phyloP scores from a whole-genome alignment of 2,329 filamentous ascomycete genomes.

The Calonectria fujianensis region DNA sequence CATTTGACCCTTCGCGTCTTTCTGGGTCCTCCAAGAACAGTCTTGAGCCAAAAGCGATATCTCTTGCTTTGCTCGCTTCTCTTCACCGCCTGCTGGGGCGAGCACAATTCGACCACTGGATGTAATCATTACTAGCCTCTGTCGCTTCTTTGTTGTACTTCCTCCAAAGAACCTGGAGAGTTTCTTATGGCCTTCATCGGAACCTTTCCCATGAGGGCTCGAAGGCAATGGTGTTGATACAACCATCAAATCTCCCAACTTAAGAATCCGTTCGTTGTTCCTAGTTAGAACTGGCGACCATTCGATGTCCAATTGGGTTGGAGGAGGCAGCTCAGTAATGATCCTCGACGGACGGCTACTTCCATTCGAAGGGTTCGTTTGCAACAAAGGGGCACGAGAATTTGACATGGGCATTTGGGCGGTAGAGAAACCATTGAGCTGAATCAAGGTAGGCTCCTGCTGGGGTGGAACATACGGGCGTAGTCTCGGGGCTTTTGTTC shows the following conservation, averaged over 20 bases:
- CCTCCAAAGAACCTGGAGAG: conserved; percentile 95
- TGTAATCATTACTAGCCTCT: conserved; percentile 95
- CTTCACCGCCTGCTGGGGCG: conserved; percentile 92
- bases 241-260: conserved; percentile 93
- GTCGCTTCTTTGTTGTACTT: conserved; percentile 92
- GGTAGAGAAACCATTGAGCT: conserved; percentile 76
- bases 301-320: conserved; percentile 96
- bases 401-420: conserved; percentile 56
- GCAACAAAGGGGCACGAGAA: conserved; percentile 61
- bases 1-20: conserved; percentile 90
- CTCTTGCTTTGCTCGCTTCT: conserved; percentile 96
- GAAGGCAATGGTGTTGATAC: conserved; percentile 85
- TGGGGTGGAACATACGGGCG: conserved; percentile 87
- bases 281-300: conserved; percentile 97
- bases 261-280: conserved; percentile 94
- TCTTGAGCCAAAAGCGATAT: conserved; percentile 87
- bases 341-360: conserved; percentile 82
- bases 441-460: conserved; percentile 84
- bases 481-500: conserved; percentile 89
- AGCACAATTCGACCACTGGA: conserved; percentile 92
- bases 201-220: conserved; percentile 82
- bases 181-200: conserved; percentile 87
- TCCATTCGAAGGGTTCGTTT: conserved; percentile 64
- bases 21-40: conserved; percentile 85
- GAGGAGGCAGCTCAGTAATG: conserved; percentile 97